These are phyloP conservation scores for Cytospora chrysosperma DNA, from an alignment of 2,329 filamentous ascomycete species.

Conservation along the genomic window DNA sequence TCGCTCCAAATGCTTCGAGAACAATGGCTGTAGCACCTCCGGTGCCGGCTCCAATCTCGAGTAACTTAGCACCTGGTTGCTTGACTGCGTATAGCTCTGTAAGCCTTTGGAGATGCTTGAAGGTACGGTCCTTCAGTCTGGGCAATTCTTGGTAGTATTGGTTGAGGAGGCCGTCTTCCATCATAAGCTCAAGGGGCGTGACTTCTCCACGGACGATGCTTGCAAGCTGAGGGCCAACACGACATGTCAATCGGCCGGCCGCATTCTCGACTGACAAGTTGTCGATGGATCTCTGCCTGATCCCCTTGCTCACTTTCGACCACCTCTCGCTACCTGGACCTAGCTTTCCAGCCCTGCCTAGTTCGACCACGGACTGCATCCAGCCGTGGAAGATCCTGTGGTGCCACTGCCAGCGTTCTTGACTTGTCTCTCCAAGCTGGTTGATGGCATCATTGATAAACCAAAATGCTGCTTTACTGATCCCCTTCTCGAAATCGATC, in stretches of 20 bases:
- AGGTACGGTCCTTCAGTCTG: conserved; percentile 4
- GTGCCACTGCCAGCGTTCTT: too few species aligned
- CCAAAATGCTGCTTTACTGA: too few species aligned
- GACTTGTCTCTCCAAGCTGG: too few species aligned
- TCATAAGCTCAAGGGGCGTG: too few species aligned
- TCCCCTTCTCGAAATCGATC: too few species aligned
- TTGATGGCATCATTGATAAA: background rate
- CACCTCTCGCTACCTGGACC: background rate
- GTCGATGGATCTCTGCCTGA: background rate
- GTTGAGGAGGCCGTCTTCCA: conserved; percentile 35
- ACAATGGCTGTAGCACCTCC: background rate
- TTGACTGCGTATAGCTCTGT: conserved; percentile 6
- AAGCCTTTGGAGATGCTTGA: too few species aligned
- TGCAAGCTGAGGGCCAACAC: conserved; percentile 33
- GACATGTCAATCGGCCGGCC: conserved; percentile 32
- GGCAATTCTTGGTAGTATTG: conserved; percentile 30
- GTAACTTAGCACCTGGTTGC: conserved; percentile 26
- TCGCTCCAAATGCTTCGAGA: background rate
- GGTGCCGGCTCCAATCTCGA: conserved; percentile 4
- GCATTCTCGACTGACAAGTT: conserved; percentile 26
- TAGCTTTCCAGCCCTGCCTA: background rate
- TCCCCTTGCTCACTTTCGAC: background rate
- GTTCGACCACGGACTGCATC: conserved; percentile 1
- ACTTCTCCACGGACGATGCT: conserved; percentile 33
- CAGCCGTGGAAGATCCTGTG: conserved; percentile 1